These are phyloP conservation scores for Astraeus odoratus DNA, from an alignment of 768 basidiomycete species.

Conservation along the genomic window DNA sequence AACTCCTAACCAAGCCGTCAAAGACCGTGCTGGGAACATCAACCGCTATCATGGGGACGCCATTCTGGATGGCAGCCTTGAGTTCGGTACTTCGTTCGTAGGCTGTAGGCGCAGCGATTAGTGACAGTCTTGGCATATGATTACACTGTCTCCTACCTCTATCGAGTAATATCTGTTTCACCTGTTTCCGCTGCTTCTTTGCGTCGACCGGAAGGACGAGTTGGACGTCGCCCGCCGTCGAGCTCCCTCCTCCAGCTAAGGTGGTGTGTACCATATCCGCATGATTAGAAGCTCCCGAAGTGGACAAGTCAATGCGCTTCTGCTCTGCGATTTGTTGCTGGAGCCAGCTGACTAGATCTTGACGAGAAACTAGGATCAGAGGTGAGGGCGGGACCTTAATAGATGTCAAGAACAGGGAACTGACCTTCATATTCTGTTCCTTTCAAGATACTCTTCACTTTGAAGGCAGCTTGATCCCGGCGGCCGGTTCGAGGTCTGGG, in stretches of 20 bases:
- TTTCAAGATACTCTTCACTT: slow-evolving; percentile 75
- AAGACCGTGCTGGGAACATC: slow-evolving; percentile 59
- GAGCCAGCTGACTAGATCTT: slow-evolving; percentile 69
- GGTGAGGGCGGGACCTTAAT: slow-evolving; percentile 4
- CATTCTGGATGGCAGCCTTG: slow-evolving; percentile 50
- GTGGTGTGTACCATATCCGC: slow-evolving; percentile 31
- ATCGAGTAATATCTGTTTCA: slow-evolving; percentile 63
- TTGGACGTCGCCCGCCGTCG: slow-evolving; percentile 43
- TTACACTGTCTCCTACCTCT: slow-evolving; percentile 37
- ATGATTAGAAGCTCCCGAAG: slow-evolving; percentile 47
- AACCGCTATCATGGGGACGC: slow-evolving; percentile 64
- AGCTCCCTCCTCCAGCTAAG: slow-evolving; percentile 28
- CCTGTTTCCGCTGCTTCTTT: slow-evolving; percentile 69
- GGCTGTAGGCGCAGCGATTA: slow-evolving; percentile 32
- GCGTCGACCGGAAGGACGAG: slow-evolving; percentile 60
- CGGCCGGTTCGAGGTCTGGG: slow-evolving; percentile 48
- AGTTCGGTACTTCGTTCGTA: slow-evolving; percentile 55
- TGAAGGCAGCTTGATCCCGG: slow-evolving; percentile 64
- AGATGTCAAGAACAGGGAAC: slow-evolving; percentile 11
- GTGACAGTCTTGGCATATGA: neutral
- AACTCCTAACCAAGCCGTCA: slow-evolving; percentile 50
- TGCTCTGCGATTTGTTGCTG: slow-evolving; percentile 76
- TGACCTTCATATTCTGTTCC: slow-evolving; percentile 70
- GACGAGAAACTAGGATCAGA: slow-evolving; percentile 44
- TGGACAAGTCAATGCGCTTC: slow-evolving; percentile 61